Conservation (phyloP, 192 early-diverging fungal genomes). For the Coemansia sp. region DNA sequence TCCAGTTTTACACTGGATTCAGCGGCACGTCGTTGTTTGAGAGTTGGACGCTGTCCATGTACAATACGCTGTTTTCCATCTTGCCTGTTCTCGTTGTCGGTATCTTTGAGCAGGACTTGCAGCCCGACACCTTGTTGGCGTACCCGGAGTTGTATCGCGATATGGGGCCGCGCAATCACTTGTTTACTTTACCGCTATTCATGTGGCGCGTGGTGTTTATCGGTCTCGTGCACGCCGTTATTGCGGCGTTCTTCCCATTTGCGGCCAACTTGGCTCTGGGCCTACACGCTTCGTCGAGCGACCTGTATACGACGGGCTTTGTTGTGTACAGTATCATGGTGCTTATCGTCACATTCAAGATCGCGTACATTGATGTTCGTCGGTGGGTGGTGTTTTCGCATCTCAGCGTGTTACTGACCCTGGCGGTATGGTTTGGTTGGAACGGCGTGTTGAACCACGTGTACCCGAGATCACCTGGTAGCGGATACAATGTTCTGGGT, state of each 20-base stretch:
- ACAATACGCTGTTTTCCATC: conserved; percentile 83
- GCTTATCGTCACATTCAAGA: conserved; percentile 69
- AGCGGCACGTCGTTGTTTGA: conserved; percentile 77
- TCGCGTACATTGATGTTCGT: conserved; percentile 71
- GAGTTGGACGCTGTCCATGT: conserved; percentile 78
- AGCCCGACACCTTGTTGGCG: conserved; percentile 61
- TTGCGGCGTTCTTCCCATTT: conserved; percentile 45
- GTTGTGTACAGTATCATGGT: conserved; percentile 65
- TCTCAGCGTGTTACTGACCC: conserved; percentile 58
- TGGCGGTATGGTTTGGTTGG: conserved; percentile 66
- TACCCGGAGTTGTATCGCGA: conserved; percentile 75
- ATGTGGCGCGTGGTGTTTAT: conserved; percentile 57
- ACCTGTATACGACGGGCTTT: conserved; percentile 62
- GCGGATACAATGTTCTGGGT: conserved; percentile 62
- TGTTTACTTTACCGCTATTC: conserved; percentile 52
- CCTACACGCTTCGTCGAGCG: conserved; percentile 39
- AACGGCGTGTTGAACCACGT: conserved; percentile 65
- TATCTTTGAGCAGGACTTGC: conserved; percentile 84
- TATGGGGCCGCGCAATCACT: conserved; percentile 52
- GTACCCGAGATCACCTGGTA: conserved; percentile 55
- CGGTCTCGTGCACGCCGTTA: conserved; percentile 54
- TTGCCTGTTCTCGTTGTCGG: conserved; percentile 80
- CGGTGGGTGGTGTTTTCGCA: conserved; percentile 67
- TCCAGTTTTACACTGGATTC: conserved; percentile 77
- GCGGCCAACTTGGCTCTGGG: conserved; percentile 31